Evolutionary conservation across 768 basidiomycete genomes (phyloP).

Genomic region (Boletellus emodensis): DNA sequence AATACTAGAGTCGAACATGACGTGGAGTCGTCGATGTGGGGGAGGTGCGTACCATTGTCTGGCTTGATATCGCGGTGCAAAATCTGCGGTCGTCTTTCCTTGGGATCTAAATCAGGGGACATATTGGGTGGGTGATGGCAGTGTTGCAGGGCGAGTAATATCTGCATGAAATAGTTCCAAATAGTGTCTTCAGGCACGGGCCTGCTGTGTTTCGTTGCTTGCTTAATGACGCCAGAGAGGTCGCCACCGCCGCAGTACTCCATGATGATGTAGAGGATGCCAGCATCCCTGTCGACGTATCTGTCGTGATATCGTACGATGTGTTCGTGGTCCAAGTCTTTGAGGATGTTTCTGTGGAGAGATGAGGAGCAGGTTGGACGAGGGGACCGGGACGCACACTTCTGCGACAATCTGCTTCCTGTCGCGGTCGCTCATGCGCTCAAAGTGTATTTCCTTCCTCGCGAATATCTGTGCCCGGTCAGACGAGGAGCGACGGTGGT

Average conservation of each 20-base stretch:
- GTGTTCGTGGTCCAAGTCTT: slow-evolving; percentile 91
- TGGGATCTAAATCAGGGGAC: no score
- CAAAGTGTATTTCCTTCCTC: slow-evolving; percentile 95
- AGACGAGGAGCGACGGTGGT: slow-evolving; percentile 1
- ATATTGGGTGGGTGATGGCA: no score
- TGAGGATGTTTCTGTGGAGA: slow-evolving; percentile 82
- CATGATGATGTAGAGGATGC: slow-evolving; percentile 97
- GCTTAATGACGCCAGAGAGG: slow-evolving; percentile 83
- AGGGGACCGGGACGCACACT: slow-evolving; percentile 61
- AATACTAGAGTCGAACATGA: no score
- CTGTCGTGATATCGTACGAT: slow-evolving; percentile 96
- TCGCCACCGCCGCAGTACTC: slow-evolving; percentile 99
- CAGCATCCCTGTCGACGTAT: slow-evolving; percentile 83
- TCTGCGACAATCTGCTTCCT: slow-evolving; percentile 96
- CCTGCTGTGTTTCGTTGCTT: slow-evolving; percentile 60
- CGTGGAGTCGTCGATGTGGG: no score
- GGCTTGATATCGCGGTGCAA: no score
- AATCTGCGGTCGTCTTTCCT: no score
- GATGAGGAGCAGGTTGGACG: not conserved
- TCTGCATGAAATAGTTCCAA: slow-evolving; percentile 96
- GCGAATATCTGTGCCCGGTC: slow-evolving; percentile 61
- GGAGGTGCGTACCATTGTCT: no score
- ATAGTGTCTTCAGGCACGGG: slow-evolving; percentile 88
- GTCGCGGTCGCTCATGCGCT: slow-evolving; percentile 93
- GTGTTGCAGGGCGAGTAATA: slow-evolving; percentile 81